Evolutionary conservation across 257 asterid genomes (phyloP), one percentile per base, ranked within the genome.

Genomic region (Forsythia viridissima): DNA sequence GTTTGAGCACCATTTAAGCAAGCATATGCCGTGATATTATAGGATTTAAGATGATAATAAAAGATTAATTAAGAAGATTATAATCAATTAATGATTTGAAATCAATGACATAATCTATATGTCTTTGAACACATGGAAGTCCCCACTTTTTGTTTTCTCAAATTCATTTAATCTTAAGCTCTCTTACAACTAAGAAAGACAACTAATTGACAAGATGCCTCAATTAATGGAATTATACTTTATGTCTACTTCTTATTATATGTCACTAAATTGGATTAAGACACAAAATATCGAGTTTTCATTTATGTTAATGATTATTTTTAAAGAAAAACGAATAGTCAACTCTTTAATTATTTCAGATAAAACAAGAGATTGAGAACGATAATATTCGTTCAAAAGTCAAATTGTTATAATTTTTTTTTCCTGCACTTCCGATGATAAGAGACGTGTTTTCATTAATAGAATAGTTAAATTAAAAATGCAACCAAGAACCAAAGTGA

Each of bases 151-250:
- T 75, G 76, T 82, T 79, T 77, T 83, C 77, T 76, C 79, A 80
- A 85, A 77, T 82, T 82, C 86, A 83, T 75, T 90, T 85, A 81
- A 84, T 85, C 83, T 80, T 8, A 48, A 77, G n/a, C 36, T 65
- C 34, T 24, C 39, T 67, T 39, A 79, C 18, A 43, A 21, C 84
- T 78, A 72, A 76, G 55, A 59, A 71, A 83, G 88, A 86, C 86
- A 88, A 83, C 82, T 80, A 80, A 76, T 84, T 91, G 92, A 91
- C 85, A 86, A 82, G 92, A 85, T 85, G 80, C 57, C 76, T 61
- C 66, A 79, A 80, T 71, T 85, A 79, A 83, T 86, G 84, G 70
- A 77, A 83, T 84, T 78, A 70, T 76, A 39, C 83, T 65, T 72
- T 48, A 80, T 72, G 86, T 69, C 81, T 74, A 82, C 67, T 81